Base-by-base conservation (phyloP, 495 filamentous ascomycete genomes). In the Hypoxylon rickii region DNA sequence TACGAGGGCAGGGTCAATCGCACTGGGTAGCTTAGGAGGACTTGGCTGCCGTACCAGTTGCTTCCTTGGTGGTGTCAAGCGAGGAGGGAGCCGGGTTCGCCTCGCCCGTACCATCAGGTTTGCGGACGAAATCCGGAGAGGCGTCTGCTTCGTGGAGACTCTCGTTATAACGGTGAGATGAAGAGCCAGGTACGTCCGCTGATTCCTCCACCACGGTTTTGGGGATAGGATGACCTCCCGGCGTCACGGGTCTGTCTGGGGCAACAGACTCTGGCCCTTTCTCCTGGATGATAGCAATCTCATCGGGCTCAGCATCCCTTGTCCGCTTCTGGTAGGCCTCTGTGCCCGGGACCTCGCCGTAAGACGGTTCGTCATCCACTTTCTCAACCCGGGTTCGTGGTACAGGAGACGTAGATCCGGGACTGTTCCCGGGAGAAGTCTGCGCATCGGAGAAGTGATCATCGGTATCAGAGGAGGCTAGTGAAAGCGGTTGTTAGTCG, bases 401-500 rank as follows among this genome's bases (percentile, higher is more conserved):
- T 59, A 96, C 85, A 22, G 88, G 84, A 11, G 77, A 80, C 43
- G 64, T 77, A 72, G 50, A 78, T 77, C 55, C 78, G 75, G 44
- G 81, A 32, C 55, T 66, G 82, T 43, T 80, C 80, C 61, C 66
- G 45, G 72, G 75, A 55, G 83, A 88, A 70, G 93, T 89, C 50
- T 84, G 87, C 54, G 92, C 92, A 77, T 96, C 92, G 42, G 91
- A 91, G 70, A 92, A 96, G 72, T 96, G 89, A 43, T 96, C 92
- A 20, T 95, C 90, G 37, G 85, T 88, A 50, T 86, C 86, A 15
- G 88, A 88, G 40, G 76, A 79, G 69, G 79, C 83, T 82, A 52
- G 36, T 37, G 40, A 24, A 22, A 16, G 8, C 21, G 39, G 43
- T 52, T 19, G 49, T 66, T 55, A 59, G 43, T 36, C 11, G 17